Evolutionary conservation across 2,329 filamentous ascomycete genomes (phyloP).

Genomic region (Pseudonectria buxi): DNA sequence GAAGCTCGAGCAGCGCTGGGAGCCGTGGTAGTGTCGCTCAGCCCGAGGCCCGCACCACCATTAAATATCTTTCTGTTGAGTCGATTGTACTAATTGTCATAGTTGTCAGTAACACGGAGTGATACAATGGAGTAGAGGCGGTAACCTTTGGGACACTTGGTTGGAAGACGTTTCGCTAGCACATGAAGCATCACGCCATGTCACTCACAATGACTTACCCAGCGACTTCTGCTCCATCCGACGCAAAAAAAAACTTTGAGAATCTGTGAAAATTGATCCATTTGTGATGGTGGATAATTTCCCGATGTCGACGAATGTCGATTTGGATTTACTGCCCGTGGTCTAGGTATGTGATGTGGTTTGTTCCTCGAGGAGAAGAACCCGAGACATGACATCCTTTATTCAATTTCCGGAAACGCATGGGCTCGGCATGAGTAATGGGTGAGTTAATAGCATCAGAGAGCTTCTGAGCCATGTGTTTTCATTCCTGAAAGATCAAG

Average conservation of each 20-base stretch:
- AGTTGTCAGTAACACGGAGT: constrained; percentile 72
- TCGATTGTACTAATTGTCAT: constrained; percentile 88
- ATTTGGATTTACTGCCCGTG: constrained; percentile 14
- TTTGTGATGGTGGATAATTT: constrained; percentile 60
- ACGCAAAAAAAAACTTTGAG: constrained; percentile 74
- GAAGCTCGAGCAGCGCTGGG: constrained; percentile 81
- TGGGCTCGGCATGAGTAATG: constrained; percentile 19
- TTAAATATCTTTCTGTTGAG: constrained; percentile 82
- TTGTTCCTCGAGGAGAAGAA: constrained; percentile 21
- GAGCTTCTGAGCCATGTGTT: constrained; percentile 19
- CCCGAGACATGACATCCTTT: constrained; percentile 18
- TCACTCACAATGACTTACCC: constrained; percentile 36
- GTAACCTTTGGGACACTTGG: constrained; percentile 38
- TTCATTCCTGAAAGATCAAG: constrained; percentile 15
- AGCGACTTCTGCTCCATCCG: constrained; percentile 86
- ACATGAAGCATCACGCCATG: not conserved
- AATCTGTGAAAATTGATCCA: constrained; percentile 79
- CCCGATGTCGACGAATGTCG: constrained; percentile 7
- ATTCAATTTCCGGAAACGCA: constrained; percentile 21
- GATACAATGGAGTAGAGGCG: constrained; percentile 80
- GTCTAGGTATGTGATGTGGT: constrained; percentile 15
- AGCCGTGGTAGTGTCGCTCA: constrained; percentile 70
- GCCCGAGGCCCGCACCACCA: constrained; percentile 61
- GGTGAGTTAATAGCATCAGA: constrained; percentile 23
- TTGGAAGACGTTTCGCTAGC: no score